Conservation (phyloP, 148 eudicot species). For the Cornus kousa region DNA sequence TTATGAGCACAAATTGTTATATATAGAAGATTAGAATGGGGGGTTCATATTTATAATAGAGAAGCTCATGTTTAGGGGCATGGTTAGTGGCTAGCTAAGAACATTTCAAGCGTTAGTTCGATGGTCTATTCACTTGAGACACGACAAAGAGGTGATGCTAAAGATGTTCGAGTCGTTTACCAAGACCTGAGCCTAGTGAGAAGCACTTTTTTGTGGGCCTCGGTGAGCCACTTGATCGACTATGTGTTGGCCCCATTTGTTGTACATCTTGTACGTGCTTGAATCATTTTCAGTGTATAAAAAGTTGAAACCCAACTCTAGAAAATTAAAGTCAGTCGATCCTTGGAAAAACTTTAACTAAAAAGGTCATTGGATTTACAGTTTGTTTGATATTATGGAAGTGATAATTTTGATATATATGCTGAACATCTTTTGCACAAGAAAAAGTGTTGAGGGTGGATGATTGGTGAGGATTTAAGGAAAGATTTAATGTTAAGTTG, state of each 20-base stretch:
- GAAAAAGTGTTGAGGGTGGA: background rate
- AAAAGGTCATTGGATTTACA: no score
- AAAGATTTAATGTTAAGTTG: no score
- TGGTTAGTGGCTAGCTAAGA: background rate
- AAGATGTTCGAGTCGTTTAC: background rate
- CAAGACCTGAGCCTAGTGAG: background rate
- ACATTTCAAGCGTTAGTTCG: slow-evolving; percentile 1
- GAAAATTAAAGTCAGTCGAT: background rate
- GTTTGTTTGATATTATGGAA: no score
- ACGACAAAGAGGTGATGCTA: background rate
- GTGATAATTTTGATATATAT: no score
- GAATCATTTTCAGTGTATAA: no score
- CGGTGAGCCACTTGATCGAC: background rate
- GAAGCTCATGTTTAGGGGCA: background rate
- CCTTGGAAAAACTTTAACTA: no score
- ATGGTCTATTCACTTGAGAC: background rate
- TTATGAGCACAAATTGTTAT: background rate
- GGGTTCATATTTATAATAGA: background rate
- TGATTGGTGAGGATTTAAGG: background rate
- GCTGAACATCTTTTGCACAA: background rate
- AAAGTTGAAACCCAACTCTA: no score
- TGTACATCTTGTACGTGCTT: background rate
- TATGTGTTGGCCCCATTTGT: no score
- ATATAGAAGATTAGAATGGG: background rate
- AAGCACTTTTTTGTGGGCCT: background rate